Evolutionary conservation across 306 rosid genomes (phyloP).

Genomic region (Astragalus glycyphyllos): DNA sequence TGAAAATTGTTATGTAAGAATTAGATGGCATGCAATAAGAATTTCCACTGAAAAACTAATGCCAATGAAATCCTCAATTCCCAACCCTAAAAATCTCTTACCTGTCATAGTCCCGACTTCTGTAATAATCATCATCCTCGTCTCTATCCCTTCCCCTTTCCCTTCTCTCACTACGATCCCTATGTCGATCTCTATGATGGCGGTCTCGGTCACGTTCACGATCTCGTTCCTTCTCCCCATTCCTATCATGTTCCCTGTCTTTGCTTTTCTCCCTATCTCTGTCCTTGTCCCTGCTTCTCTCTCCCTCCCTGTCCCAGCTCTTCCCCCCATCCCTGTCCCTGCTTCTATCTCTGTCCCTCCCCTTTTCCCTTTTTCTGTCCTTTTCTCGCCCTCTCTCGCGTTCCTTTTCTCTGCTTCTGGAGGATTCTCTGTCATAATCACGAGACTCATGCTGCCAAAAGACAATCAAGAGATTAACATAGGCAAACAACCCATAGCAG

Average conservation of each 20-base stretch:
- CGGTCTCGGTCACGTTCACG: slow-evolving; percentile 61
- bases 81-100: slow-evolving; percentile 39
- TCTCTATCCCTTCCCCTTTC: slow-evolving; percentile 84
- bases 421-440: slow-evolving; percentile 84
- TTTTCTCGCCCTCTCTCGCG: slow-evolving; percentile 73
- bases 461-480: slow-evolving; percentile 13
- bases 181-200: slow-evolving; percentile 70
- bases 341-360: slow-evolving; percentile 47
- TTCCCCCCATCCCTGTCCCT: slow-evolving; percentile 42
- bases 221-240: slow-evolving; percentile 58
- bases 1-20: neutral
- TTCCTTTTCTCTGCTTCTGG: slow-evolving; percentile 89
- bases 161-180: slow-evolving; percentile 84
- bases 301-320: slow-evolving; percentile 46
- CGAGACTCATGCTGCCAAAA: slow-evolving; percentile 74
- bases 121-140: slow-evolving; percentile 70
- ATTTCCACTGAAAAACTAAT: neutral
- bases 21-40: neutral
- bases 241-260: slow-evolving; percentile 66
- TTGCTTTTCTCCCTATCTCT: slow-evolving; percentile 53
- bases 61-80: slow-evolving; percentile 17
- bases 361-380: slow-evolving; percentile 50
- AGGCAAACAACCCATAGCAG: slow-evolving; percentile 1
- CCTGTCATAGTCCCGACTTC: slow-evolving; percentile 80
- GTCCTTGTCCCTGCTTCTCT: slow-evolving; percentile 51